Percentiles rank a stretch among this genome's conserved stretches.
These are phyloP conservation scores for Colletotrichum gigasporum DNA, from an alignment of 2,329 filamentous ascomycete genomes.

Conservation along the genomic window DNA sequence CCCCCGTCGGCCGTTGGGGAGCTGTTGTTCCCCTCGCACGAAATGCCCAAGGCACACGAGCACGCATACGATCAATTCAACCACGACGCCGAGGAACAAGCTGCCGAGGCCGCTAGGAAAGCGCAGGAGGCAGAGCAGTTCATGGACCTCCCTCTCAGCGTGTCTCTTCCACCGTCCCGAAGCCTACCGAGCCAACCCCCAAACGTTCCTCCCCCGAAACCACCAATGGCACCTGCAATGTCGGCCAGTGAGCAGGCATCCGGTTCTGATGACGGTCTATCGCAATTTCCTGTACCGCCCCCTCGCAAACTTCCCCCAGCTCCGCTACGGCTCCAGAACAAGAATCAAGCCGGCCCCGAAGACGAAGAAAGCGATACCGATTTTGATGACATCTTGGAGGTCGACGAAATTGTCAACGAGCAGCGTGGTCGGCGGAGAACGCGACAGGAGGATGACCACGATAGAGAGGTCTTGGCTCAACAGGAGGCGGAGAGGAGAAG, in stretches of 20 bases:
- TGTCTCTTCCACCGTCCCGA: slow-evolving; percentile 65
- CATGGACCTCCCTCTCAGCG: slow-evolving; percentile 59
- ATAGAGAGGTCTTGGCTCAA: slow-evolving; percentile 74
- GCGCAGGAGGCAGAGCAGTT: slow-evolving; percentile 52
- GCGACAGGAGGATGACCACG: slow-evolving; percentile 85
- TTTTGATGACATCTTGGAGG: slow-evolving; percentile 81
- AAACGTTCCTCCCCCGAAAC: slow-evolving; percentile 61
- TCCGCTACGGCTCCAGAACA: slow-evolving; percentile 75
- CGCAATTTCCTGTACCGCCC: slow-evolving; percentile 67
- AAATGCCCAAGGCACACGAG: slow-evolving; percentile 69
- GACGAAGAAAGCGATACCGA: slow-evolving; percentile 80
- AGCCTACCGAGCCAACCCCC: slow-evolving; percentile 63
- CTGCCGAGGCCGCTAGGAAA: slow-evolving; percentile 55
- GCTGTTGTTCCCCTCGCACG: slow-evolving; percentile 64
- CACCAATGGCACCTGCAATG: slow-evolving; percentile 53
- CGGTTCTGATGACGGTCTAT: slow-evolving; percentile 55
- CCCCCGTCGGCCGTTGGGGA: slow-evolving; percentile 56
- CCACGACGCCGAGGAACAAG: slow-evolving; percentile 61
- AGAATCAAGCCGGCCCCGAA: slow-evolving; percentile 52
- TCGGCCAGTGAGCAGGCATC: too few relatives aligned
- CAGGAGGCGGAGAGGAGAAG: slow-evolving; percentile 77
- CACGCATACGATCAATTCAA: slow-evolving; percentile 67
- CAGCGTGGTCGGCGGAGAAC: slow-evolving; percentile 83
- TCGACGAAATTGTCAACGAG: slow-evolving; percentile 68
- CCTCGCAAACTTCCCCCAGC: slow-evolving; percentile 86